Base-by-base conservation (phyloP, 2,329 filamentous ascomycete species). In the Phaeosphaeria sp. region DNA sequence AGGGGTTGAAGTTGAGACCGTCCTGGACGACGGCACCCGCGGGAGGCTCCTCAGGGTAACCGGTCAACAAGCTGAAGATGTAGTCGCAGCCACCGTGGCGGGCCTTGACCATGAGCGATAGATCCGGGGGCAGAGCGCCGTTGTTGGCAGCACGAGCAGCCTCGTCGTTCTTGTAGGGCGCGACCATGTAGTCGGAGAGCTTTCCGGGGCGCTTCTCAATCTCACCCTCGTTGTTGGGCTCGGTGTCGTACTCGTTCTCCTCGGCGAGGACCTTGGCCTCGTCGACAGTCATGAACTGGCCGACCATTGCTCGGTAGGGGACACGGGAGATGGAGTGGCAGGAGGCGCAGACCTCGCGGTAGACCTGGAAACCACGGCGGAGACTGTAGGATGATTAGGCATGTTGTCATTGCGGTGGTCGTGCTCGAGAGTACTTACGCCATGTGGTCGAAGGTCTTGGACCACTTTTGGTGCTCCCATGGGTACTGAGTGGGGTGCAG, bases 1-100 rank as follows among this genome's bases (percentile, higher is more conserved):
- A 99, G 60, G 95, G 95, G 88, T 99, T 99, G 89, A 99, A 99
- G 89, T 98, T 97, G 82, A 99, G 89, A 75, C 95, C 95, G 62
- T 89, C 88, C 72, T 89, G 89, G 59, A 99, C 90, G 72, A 86
- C 83, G 63, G 91, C 93, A 78, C 95, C 95, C 51, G 95, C 92
- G 53, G 95, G 95, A 59, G 92, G 86, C 83, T 99, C 95, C 70
- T 99, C 95, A 60, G 95, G 95, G 82, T 99, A 99, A 71, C 95
- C 95, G 55, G 95, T 99, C 77, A 99, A 84, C 79, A 99, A 86
- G 79, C 85, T 92, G 88, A 98, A 99, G 83, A 99, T 92, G 87
- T 99, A 99, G 84, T 99, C 86, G 87, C 92, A 96, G 79, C 95
- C 95, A 77, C 94, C 95, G 85, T 99, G 95, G 74, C 95, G 90